phyloP scores from a whole-genome alignment of 495 filamentous ascomycete genomes.

The Aspergillus panamensis region DNA sequence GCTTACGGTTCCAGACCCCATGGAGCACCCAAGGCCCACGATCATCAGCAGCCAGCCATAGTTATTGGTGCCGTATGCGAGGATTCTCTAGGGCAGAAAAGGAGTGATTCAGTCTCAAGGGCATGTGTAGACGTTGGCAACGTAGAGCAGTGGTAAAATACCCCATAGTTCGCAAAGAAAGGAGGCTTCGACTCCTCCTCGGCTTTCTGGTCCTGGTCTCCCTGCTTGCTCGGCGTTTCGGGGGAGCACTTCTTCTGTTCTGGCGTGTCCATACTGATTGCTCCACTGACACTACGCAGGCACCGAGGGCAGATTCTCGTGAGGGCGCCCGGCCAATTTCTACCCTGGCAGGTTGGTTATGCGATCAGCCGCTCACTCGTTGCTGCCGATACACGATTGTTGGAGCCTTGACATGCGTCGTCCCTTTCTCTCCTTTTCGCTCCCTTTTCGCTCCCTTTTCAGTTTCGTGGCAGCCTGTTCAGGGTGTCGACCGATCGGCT shows the following conservation, averaged over 20 bases:
- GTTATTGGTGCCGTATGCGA: slow-evolving; percentile 7
- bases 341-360: no score
- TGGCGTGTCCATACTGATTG: not conserved
- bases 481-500: no score
- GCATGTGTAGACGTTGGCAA: not conserved
- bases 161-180: slow-evolving; percentile 6
- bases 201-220: not conserved
- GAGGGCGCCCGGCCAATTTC: no score
- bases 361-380: no score
- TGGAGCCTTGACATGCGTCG: no score
- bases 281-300: no score
- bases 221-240: not conserved
- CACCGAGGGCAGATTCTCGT: no score
- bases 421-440: no score
- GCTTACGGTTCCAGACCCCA: slow-evolving; percentile 58
- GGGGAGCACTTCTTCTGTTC: not conserved
- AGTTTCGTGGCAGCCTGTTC: no score
- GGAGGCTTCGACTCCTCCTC: not conserved
- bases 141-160: not conserved
- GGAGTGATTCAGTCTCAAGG: no score
- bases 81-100: slow-evolving; percentile 1
- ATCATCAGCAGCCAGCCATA: slow-evolving; percentile 7
- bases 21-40: slow-evolving; percentile 49
- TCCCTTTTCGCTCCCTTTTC: no score
- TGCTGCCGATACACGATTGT: no score